phyloP scores from a whole-genome alignment of 345 rosid species.

The Durio zibethinus region DNA sequence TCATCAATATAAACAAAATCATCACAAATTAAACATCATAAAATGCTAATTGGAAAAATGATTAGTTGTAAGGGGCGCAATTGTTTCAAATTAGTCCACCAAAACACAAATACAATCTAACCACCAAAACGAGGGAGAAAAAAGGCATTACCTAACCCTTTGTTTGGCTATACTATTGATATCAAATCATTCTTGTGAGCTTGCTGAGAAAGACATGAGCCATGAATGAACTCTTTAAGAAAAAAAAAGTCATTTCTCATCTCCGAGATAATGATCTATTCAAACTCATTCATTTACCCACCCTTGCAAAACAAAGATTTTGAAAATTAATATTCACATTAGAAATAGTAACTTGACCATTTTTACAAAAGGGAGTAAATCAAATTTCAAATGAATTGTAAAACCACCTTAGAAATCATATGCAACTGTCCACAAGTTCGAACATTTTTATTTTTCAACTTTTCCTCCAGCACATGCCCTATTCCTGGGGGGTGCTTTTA shows the following conservation, averaged over 20 bases:
- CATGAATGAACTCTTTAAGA: slow-evolving; percentile 35
- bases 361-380: slow-evolving; percentile 3
- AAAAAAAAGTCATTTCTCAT: not conserved
- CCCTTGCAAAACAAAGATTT: not conserved
- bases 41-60: not conserved
- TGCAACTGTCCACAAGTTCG: slow-evolving; percentile 75
- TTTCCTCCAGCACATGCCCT: slow-evolving; percentile 76
- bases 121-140: not conserved
- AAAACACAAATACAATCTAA: not conserved
- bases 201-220: slow-evolving; percentile 56
- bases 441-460: slow-evolving; percentile 62
- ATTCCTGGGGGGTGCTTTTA: slow-evolving; percentile 83
- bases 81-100: not conserved
- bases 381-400: not conserved
- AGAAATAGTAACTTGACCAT: slow-evolving; percentile 7
- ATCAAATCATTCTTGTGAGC: slow-evolving; percentile 27
- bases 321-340: not conserved
- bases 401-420: slow-evolving; percentile 62
- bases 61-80: not conserved
- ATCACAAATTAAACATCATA: not conserved
- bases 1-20: not conserved
- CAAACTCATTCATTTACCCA: slow-evolving; percentile 2
- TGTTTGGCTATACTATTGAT: slow-evolving; percentile 26
- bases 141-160: slow-evolving; percentile 38
- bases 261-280: not conserved